Evolutionary conservation across 805 yeast species (phyloP).

Genomic region (Candida methanosorbosa): DNA sequence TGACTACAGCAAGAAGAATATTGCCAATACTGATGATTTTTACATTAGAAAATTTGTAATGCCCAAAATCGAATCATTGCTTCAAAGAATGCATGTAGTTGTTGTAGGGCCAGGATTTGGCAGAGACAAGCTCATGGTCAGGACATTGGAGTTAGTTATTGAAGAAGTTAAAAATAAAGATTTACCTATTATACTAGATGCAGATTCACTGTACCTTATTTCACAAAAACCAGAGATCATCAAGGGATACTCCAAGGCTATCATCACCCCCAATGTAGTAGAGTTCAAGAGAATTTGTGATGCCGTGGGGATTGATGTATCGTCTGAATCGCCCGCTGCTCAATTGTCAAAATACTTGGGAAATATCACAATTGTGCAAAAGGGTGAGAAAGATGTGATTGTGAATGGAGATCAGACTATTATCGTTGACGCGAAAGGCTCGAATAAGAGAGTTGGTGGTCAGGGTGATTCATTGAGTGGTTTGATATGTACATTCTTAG

Average conservation of each 20-base stretch:
- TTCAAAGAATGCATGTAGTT: conserved; percentile 67
- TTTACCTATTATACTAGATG: conserved; percentile 78
- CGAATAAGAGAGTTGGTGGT: conserved; percentile 82
- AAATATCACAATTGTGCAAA: conserved; percentile 57
- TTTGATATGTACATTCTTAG: conserved; percentile 67
- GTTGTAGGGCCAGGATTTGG: conserved; percentile 96
- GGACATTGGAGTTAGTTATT: conserved; percentile 49
- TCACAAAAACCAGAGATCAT: conserved; percentile 48
- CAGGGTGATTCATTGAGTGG: conserved; percentile 95
- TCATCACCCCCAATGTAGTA: conserved; percentile 83
- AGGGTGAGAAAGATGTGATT: conserved; percentile 63
- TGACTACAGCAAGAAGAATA: conserved; percentile 22
- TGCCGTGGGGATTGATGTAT: conserved; percentile 12
- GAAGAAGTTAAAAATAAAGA: conserved; percentile 44
- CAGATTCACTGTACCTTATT: conserved; percentile 74
- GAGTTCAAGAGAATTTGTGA: conserved; percentile 68
- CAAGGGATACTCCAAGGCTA: conserved; percentile 46
- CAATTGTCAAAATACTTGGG: conserved; percentile 42
- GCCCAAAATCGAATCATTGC: conserved; percentile 44
- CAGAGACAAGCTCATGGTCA: conserved; percentile 61
- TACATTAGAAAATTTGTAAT: conserved; percentile 37
- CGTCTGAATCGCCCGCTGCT: conserved; percentile 20
- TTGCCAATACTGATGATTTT: conserved; percentile 1
- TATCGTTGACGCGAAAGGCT: conserved; percentile 45
- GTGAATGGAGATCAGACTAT: conserved; percentile 39